These are phyloP conservation scores for Myriosclerotinia curreyana DNA, from an alignment of 2,329 filamentous ascomycete species.

Conservation along the genomic window DNA sequence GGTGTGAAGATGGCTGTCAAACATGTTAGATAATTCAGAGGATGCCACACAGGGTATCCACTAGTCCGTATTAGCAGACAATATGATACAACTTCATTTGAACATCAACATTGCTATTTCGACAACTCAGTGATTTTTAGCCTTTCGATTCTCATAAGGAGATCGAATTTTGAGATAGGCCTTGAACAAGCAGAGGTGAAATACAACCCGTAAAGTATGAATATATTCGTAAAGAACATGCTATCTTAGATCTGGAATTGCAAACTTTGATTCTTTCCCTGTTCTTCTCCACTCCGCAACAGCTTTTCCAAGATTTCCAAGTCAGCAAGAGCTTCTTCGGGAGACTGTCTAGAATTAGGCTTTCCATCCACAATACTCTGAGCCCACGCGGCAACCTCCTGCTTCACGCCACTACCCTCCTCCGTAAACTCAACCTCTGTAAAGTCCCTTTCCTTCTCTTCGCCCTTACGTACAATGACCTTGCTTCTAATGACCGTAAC, in stretches of 20 bases:
- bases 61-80: neutral
- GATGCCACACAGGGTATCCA: neutral
- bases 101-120: neutral
- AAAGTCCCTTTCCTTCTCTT: slow-evolving; percentile 31
- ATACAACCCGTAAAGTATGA: no score
- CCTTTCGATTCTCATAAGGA: neutral
- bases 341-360: slow-evolving; percentile 31
- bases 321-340: slow-evolving; percentile 35
- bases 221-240: neutral
- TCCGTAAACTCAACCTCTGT: slow-evolving; percentile 35
- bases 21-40: neutral
- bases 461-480: slow-evolving; percentile 34
- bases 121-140: neutral
- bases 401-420: slow-evolving; percentile 36
- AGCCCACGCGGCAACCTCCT: slow-evolving; percentile 38
- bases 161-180: neutral
- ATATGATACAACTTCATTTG: no score
- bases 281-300: slow-evolving; percentile 39
- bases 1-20: slow-evolving; percentile 17
- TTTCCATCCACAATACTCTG: slow-evolving; percentile 32
- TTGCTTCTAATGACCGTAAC: slow-evolving; percentile 32
- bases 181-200: neutral
- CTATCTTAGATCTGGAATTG: slow-evolving; percentile 30
- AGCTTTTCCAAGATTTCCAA: slow-evolving; percentile 39
- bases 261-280: slow-evolving; percentile 33